Conservation (phyloP, 1,284 basidiomycete genomes). For the Apiotrichum porosum region DNA sequence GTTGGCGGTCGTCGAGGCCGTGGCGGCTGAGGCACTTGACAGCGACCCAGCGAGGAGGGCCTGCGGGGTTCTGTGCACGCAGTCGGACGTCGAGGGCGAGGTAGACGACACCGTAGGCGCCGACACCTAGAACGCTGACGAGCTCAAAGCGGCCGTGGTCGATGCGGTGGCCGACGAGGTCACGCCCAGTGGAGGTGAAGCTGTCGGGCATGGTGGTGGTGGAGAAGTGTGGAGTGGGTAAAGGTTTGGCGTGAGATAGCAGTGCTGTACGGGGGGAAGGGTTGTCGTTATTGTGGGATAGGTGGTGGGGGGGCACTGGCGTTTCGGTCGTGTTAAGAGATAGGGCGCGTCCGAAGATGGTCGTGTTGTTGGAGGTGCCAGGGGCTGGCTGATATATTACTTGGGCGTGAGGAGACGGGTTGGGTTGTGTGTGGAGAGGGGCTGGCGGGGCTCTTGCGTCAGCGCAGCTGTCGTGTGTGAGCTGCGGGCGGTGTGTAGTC, state of each 20-base stretch:
- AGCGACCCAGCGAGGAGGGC: constrained; percentile 61
- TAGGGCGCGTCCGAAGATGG: no score
- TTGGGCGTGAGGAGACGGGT: no score
- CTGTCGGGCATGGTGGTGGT: constrained; percentile 33
- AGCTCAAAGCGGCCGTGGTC: constrained; percentile 71
- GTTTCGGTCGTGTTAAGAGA: no score
- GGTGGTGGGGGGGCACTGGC: no score
- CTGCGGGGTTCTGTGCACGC: neutral
- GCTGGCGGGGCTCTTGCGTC: no score
- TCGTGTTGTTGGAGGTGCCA: no score
- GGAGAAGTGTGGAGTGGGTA: no score
- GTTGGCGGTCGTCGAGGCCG: constrained; percentile 63
- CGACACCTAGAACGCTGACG: constrained; percentile 82
- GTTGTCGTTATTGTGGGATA: no score
- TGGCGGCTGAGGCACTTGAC: constrained; percentile 75
- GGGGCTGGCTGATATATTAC: no score
- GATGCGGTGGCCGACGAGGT: constrained; percentile 56
- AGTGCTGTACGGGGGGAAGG: neutral
- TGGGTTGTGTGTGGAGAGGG: no score
- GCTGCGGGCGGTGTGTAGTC: neutral
- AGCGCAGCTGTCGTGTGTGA: neutral
- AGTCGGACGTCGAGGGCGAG: constrained; percentile 63
- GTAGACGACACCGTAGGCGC: constrained; percentile 95
- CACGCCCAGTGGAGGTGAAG: constrained; percentile 38
- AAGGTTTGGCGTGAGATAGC: no score